Percentiles rank a stretch among this genome's conserved stretches.
Conservation (phyloP, 2,329 filamentous ascomycete genomes). For the Colletotrichum orchidophilum region DNA sequence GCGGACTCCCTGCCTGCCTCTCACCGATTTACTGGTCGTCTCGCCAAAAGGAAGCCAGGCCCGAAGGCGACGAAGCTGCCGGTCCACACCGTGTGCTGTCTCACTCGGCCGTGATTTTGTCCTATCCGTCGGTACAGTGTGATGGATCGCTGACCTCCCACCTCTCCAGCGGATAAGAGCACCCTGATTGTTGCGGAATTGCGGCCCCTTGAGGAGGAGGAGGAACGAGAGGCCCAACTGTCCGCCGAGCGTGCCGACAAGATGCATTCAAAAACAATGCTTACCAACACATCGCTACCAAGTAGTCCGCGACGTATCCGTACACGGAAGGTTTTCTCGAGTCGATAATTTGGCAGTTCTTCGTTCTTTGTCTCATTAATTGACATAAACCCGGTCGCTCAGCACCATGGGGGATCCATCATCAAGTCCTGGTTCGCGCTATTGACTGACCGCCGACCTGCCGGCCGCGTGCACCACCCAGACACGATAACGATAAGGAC, state of each 20-base stretch:
- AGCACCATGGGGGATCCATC: background rate
- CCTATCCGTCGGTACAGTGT: background rate
- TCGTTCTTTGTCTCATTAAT: background rate
- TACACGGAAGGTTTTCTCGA: background rate
- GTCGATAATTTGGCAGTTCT: background rate
- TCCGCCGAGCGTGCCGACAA: background rate
- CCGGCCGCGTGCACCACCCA: constrained; percentile 4
- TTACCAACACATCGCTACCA: background rate
- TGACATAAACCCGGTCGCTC: background rate
- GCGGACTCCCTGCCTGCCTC: background rate
- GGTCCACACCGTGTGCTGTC: background rate
- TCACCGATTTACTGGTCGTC: background rate
- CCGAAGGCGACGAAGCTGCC: background rate
- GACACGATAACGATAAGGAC: constrained; percentile 7
- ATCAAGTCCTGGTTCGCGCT: background rate
- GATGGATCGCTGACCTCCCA: background rate
- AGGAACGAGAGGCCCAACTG: background rate
- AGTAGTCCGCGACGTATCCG: background rate
- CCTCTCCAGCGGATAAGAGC: background rate
- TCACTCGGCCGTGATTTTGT: background rate
- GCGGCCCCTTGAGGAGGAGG: background rate
- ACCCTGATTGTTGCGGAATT: background rate
- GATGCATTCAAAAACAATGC: background rate
- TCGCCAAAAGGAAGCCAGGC: background rate
- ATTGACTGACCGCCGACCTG: constrained; percentile 12